phyloP scores from a whole-genome alignment of 2,329 filamentous ascomycete genomes.

The Cryphonectria japonica region DNA sequence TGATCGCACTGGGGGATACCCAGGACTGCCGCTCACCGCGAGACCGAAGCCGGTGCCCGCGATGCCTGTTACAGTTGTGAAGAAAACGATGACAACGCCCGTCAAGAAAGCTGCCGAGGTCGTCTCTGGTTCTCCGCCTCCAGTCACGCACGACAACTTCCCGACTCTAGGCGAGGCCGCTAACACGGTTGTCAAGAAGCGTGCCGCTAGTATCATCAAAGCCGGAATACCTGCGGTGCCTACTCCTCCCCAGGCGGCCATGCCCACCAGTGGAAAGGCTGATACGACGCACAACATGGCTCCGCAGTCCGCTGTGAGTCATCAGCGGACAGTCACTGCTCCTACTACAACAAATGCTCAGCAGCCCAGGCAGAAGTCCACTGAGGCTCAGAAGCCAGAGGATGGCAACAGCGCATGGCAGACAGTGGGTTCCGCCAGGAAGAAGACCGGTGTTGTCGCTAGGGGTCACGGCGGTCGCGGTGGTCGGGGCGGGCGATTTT shows the following conservation, averaged over 20 bases:
- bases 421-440: slow-evolving; percentile 21
- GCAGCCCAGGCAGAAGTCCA: slow-evolving; percentile 1
- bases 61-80: neutral
- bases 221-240: neutral
- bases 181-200: slow-evolving; percentile 13
- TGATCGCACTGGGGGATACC: slow-evolving; percentile 1
- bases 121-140: neutral
- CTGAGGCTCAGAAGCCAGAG: slow-evolving; percentile 4
- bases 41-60: neutral
- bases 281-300: neutral
- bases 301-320: neutral
- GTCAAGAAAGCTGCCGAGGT: neutral
- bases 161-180: slow-evolving; percentile 21
- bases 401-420: slow-evolving; percentile 13
- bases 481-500: neutral
- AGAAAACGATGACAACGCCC: slow-evolving; percentile 4
- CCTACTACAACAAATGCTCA: neutral
- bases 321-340: neutral
- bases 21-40: neutral
- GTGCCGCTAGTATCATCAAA: slow-evolving; percentile 16
- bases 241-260: neutral
- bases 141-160: slow-evolving; percentile 7
- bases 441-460: neutral
- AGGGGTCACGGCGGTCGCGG: neutral
- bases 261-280: neutral